Percentiles rank a stretch among this genome's conserved stretches.
Conservation (phyloP, 768 basidiomycete genomes). For the Tephrocybe rancida region DNA sequence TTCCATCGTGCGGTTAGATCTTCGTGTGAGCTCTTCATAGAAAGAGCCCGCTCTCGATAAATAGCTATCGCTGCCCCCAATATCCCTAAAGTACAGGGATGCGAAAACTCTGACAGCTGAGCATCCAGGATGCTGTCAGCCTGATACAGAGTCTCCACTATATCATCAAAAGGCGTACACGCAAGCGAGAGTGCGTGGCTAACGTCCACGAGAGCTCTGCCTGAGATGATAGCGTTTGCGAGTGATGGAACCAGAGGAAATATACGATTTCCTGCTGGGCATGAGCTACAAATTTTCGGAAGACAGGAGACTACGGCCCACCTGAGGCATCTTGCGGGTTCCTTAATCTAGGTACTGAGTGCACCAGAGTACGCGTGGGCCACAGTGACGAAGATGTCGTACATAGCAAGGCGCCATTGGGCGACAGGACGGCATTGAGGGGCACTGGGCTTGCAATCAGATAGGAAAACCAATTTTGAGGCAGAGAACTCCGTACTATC, state of each 20-base stretch:
- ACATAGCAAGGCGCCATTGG: constrained; percentile 59
- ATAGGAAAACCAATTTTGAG: background rate
- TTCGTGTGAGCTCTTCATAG: constrained; percentile 22
- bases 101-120: constrained; percentile 37
- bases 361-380: constrained; percentile 40
- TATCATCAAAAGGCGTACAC: constrained; percentile 39
- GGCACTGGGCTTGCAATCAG: constrained; percentile 48
- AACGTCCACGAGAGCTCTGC: constrained; percentile 60
- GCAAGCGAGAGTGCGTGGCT: constrained; percentile 53
- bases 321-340: constrained; percentile 12
- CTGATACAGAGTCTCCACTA: constrained; percentile 48
- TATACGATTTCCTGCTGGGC: constrained; percentile 8
- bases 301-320: background rate
- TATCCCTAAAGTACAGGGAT: constrained; percentile 44
- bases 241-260: constrained; percentile 29
- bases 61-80: constrained; percentile 49
- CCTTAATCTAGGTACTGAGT: constrained; percentile 43
- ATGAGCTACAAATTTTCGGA: background rate
- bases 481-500: constrained; percentile 43
- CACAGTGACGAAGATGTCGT: constrained; percentile 48
- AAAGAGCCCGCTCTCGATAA: constrained; percentile 35
- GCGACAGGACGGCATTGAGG: constrained; percentile 55
- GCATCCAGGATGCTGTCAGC: constrained; percentile 49
- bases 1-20: constrained; percentile 54
- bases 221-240: constrained; percentile 49